phyloP scores from a whole-genome alignment of 148 eudicot species.

The Heliosperma pusillum region DNA sequence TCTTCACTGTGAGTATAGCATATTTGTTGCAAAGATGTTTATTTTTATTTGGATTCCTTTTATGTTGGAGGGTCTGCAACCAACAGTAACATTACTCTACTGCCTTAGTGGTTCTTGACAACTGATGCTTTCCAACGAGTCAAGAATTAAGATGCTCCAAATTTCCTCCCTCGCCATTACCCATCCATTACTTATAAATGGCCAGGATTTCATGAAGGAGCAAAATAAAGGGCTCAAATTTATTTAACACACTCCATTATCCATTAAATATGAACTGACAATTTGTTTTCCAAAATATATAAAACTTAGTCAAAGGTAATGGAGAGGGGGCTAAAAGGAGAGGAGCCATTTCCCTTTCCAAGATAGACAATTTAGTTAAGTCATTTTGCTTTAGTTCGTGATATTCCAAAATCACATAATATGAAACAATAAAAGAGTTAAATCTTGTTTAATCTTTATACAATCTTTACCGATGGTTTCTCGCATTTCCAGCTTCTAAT shows the following conservation, averaged over 20 bases:
- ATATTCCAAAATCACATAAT: not conserved
- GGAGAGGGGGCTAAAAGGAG: not conserved
- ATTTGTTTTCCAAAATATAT: not conserved
- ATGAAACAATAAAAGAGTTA: not conserved
- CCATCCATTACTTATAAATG: not conserved
- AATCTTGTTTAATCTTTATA: not conserved
- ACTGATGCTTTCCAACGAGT: not conserved
- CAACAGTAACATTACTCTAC: not conserved
- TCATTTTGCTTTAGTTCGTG: not conserved
- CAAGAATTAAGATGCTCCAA: not conserved
- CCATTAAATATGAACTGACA: not conserved
- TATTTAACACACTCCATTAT: not conserved
- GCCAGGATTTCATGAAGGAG: not conserved
- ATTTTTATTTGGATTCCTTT: not conserved
- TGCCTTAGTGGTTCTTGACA: not conserved
- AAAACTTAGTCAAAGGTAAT: too few relatives aligned
- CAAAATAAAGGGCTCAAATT: not conserved
- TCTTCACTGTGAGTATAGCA: conserved; percentile 65
- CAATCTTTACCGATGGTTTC: conserved; percentile 12
- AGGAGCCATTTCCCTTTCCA: not conserved
- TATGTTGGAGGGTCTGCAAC: not conserved
- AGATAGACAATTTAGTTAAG: not conserved
- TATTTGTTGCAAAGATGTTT: not conserved
- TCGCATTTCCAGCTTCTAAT: conserved; percentile 43
- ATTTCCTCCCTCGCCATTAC: not conserved